phyloP scores from a whole-genome alignment of 352 stramenopile genomes.

The Globisporangium canariense region DNA sequence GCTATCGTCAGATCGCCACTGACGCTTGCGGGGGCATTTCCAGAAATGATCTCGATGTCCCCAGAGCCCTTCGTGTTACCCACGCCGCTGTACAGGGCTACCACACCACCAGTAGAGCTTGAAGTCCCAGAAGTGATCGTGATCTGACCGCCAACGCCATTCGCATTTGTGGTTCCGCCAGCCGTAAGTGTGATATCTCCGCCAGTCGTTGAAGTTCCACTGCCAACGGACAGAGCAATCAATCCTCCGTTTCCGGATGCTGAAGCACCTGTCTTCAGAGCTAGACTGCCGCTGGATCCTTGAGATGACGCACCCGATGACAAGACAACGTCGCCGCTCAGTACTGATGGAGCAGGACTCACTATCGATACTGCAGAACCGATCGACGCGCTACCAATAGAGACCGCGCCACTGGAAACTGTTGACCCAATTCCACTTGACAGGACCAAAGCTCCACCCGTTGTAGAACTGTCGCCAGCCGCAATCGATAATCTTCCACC shows the following conservation, averaged over 20 bases:
- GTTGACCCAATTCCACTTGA: constrained; percentile 26
- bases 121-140: constrained; percentile 35
- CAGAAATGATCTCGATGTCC: constrained; percentile 37
- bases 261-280: constrained; percentile 19
- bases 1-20: constrained; percentile 46
- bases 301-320: constrained; percentile 20
- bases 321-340: constrained; percentile 21
- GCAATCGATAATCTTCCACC: constrained; percentile 14
- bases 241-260: constrained; percentile 24
- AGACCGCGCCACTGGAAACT: constrained; percentile 23
- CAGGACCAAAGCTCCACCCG: constrained; percentile 13
- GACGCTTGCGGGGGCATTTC: constrained; percentile 32
- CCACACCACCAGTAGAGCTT: constrained; percentile 29
- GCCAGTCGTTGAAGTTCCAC: constrained; percentile 21
- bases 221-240: constrained; percentile 22
- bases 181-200: constrained; percentile 30
- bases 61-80: constrained; percentile 39
- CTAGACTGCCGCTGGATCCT: constrained; percentile 23
- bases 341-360: constrained; percentile 8
- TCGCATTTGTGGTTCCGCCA: constrained; percentile 20
- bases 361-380: constrained; percentile 17
- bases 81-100: constrained; percentile 35
- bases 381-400: constrained; percentile 21
- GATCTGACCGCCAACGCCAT: constrained; percentile 34
- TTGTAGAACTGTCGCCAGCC: constrained; percentile 16